phyloP scores from a whole-genome alignment of 2,329 filamentous ascomycete genomes.

The Cercospora janseana region DNA sequence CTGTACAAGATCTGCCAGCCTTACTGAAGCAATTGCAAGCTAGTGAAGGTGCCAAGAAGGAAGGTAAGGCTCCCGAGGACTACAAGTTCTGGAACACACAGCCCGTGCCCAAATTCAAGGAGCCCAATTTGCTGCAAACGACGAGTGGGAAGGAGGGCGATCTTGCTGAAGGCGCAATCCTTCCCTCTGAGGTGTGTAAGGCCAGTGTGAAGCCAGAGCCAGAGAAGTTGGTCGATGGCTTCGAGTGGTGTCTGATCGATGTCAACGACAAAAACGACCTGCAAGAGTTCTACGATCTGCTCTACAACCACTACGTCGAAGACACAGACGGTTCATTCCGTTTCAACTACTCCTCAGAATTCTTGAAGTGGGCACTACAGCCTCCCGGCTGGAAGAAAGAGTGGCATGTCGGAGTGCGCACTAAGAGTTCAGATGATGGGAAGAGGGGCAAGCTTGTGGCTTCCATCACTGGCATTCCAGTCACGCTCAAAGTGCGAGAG shows the following conservation, averaged over 20 bases:
- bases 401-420: conserved; percentile 93
- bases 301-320: conserved; percentile 94
- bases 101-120: conserved; percentile 80
- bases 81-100: conserved; percentile 99
- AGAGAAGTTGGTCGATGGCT: conserved; percentile 71
- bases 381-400: conserved; percentile 89
- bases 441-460: conserved; percentile 85
- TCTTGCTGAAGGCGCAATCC: conserved; percentile 77
- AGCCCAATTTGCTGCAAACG: conserved; percentile 37
- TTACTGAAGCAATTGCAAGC: conserved; percentile 34
- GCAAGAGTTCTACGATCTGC: conserved; percentile 85
- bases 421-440: conserved; percentile 46
- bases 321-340: conserved; percentile 96
- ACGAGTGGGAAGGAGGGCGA: conserved; percentile 50
- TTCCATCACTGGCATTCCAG: conserved; percentile 91
- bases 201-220: conserved; percentile 53
- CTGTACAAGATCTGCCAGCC: conserved; percentile 32
- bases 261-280: conserved; percentile 72
- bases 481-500: conserved; percentile 74
- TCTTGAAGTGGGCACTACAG: conserved; percentile 92
- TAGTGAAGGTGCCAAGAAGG: conserved; percentile 27
- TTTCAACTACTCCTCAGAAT: conserved; percentile 89
- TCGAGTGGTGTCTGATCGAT: conserved; percentile 93
- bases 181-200: conserved; percentile 73
- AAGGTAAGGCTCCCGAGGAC: conserved; percentile 38